Evolutionary conservation across 352 stramenopile genomes (phyloP), one percentile per base, ranked within the genome.

Genomic region (Nothophytophthora sp.): DNA sequence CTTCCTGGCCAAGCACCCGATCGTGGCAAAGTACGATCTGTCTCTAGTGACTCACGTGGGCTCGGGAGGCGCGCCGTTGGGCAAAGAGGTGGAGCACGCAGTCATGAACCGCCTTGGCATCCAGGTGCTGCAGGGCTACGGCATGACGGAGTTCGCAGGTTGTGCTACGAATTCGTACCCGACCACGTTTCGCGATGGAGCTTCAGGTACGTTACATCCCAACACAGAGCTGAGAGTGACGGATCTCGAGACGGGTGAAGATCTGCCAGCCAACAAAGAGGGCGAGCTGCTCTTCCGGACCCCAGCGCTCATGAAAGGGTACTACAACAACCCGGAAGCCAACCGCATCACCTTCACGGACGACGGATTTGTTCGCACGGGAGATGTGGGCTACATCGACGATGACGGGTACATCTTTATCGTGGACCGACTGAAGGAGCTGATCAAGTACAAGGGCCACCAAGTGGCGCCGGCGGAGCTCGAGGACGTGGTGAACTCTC

Each of bases 371-470:
- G 50, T 98, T 9, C 73, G 74, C 33, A 97, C 92, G 11, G 94
- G 94, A 5, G 94, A 98, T 63, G 63, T 97, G 20, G 90, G 79
- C 7, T 88, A 90, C 40, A 91, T 98, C 30, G 92, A 98, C 57
- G 81, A 96, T n/a, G 89, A 98, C 32, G 92, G 90, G 9, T 98
- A 77, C 59, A 85, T 98, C 16, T 96, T 85, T 50, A 94, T 98
- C 23, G 86, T 90, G 0, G 95, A 98, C 63, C 70, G 95, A n/a
- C 58, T 85, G 15, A 98, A 98, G 74, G 92, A 98, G 61, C 60
- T 98, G 2, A 98, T 98, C 67, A 98, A 98, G 74, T 92, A 96
- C 54, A 96, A 97, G 50, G 92, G 90, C 11, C 94, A 95, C 48
- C 92, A 96, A 49, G 73, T 98, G 9, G 86, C 93, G 8, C 95